phyloP scores from a whole-genome alignment of 208 protist genomes.

The Strigomonas oncopelti region DNA sequence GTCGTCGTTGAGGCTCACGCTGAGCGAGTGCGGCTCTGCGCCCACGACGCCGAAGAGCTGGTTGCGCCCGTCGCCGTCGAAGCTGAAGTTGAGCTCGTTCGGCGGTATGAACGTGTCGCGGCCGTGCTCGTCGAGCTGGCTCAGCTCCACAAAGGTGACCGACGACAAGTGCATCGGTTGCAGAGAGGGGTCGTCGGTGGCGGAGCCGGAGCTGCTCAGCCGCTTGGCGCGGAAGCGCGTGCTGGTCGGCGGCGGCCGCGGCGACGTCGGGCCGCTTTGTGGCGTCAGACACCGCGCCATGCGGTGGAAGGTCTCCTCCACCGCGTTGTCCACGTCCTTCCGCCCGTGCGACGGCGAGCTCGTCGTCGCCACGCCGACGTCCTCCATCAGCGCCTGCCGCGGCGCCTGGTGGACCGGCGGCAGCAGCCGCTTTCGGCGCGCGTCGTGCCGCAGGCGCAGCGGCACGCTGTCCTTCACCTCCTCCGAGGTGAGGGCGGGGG shows the following conservation, averaged over 20 bases:
- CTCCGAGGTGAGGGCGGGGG: background rate
- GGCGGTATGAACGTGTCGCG: background rate
- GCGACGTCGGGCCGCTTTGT: background rate
- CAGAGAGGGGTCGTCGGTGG: background rate
- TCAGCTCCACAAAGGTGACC: background rate
- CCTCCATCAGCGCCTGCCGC: background rate
- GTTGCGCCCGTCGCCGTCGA: background rate
- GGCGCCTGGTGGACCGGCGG: background rate
- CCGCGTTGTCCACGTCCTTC: background rate
- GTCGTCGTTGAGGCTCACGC: background rate
- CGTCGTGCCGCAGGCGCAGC: background rate
- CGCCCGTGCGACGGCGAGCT: no score
- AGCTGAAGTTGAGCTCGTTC: background rate
- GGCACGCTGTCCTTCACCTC: background rate
- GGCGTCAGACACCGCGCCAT: background rate
- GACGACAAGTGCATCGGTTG: background rate
- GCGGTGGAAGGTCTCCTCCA: background rate
- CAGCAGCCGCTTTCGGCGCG: background rate
- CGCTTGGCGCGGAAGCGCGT: background rate
- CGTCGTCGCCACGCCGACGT: background rate
- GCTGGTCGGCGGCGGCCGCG: background rate
- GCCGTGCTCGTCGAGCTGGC: background rate
- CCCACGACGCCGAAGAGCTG: background rate
- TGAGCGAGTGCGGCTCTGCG: background rate
- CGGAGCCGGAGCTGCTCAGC: background rate